Evolutionary conservation across 2,329 filamentous ascomycete species (phyloP), one percentile per base, ranked within the genome.

Genomic region (Aspergillus ruber): DNA sequence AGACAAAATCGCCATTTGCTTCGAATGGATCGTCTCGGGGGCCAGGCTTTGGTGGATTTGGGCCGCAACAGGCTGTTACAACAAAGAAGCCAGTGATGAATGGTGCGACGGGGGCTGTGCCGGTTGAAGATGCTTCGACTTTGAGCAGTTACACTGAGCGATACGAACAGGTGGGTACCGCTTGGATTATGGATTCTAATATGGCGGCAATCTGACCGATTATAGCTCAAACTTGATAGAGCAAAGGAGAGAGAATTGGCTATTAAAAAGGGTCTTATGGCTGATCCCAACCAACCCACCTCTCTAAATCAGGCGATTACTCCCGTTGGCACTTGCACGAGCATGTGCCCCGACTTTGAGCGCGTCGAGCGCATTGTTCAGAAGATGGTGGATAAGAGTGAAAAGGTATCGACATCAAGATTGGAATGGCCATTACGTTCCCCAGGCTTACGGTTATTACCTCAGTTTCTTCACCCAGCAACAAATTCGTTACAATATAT

Each of bases 281-380:
- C 75, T 32, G 78, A 84, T 58, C 81, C 81, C 4, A 75, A 81
- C 49, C 79, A 79, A 56, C 79, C 78, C n/a, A 80, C 77, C 45
- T 74, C 72, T 20, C 68, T 84, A 49, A 74, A 75, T 25, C 74
- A 83, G 51, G 80, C 81, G 23, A 82, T 84, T 56, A 82, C 78
- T 17, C 74, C 78, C 0, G 75, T 81, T 4, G 82, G 81, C 44
- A 80, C 76, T 44, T 84, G 82, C 63, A 74, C 74, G 35, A 77
- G 79, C 53, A 84, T 84, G 80, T 85, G 82, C 58, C 77, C 82
- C 2, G 79, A 83, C 52, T 82, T 73, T 49, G 82, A 85, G 66
- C 68, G 81, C 39, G 75, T 83, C 39, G 76, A 82, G 54, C 74
- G 82, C 35, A 80, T 83, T 43, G 74, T 79, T 40, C 78, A 83